Conservation (phyloP, 73 alveolate genomes). For the Paramecium sonneborni region DNA sequence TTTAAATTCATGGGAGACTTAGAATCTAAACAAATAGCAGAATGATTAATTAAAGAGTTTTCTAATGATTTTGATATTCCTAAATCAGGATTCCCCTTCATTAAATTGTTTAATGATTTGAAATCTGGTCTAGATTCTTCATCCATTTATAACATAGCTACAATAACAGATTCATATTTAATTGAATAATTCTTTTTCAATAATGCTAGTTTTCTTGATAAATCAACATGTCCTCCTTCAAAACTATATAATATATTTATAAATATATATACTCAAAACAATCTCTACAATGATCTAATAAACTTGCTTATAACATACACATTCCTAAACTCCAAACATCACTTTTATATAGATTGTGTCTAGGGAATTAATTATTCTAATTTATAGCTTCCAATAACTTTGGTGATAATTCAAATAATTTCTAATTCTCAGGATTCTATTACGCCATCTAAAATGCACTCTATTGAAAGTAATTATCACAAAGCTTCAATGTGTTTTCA, state of each 20-base stretch:
- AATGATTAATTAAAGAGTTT: background rate
- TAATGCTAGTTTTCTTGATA: background rate
- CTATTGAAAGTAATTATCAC: background rate
- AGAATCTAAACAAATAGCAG: background rate
- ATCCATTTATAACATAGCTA: background rate
- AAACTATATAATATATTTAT: background rate
- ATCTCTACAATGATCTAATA: conserved; percentile 20
- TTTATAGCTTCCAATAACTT: conserved; percentile 1
- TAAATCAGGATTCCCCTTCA: background rate
- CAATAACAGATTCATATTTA: background rate
- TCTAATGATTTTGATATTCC: background rate
- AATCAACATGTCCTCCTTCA: background rate
- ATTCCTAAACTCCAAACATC: conserved; percentile 64
- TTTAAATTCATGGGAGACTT: background rate
- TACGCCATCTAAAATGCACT: background rate
- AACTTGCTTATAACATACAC: conserved; percentile 2
- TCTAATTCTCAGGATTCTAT: background rate
- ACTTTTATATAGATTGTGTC: conserved; percentile 51
- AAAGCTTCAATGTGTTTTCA: background rate
- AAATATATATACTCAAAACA: background rate
- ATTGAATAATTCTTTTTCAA: conserved; percentile 5
- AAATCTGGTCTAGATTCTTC: conserved; percentile 50
- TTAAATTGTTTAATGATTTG: background rate
- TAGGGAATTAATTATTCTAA: conserved; percentile 25
- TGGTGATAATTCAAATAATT: conserved; percentile 47